Conservation (phyloP, 139 green algal species). For the Tetradesmus lagerheimii region DNA sequence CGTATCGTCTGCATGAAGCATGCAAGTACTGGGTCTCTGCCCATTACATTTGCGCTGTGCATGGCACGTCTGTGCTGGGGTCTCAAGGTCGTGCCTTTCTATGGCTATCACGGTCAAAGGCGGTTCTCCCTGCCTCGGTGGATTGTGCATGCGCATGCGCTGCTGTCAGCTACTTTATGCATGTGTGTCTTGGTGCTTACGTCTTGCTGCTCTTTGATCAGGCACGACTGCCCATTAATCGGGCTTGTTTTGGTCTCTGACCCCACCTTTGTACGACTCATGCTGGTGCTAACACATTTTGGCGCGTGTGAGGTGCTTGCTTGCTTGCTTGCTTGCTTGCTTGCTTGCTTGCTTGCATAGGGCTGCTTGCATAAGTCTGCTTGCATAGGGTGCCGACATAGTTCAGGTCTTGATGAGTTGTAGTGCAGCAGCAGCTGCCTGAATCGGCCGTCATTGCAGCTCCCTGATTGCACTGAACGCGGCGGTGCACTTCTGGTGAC, state of each 20-base stretch:
- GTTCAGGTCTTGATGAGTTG: neutral
- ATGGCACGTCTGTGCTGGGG: neutral
- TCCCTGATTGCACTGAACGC: neutral
- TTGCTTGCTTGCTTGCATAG: neutral
- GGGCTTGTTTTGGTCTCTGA: neutral
- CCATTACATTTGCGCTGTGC: neutral
- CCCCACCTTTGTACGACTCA: too few species aligned
- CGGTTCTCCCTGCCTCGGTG: neutral
- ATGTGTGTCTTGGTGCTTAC: neutral
- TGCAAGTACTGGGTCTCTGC: neutral
- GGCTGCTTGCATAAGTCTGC: neutral
- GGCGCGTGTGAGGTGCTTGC: too few species aligned
- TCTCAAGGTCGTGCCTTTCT: neutral
- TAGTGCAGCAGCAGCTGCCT: neutral
- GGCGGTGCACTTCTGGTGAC: neutral
- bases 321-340: neutral
- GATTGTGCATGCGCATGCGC: neutral
- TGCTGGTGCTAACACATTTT: too few species aligned
- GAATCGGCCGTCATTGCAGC: neutral
- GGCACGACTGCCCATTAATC: neutral
- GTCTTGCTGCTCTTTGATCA: neutral
- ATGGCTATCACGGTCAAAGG: neutral
- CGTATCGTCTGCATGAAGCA: neutral
- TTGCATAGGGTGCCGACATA: too few species aligned
- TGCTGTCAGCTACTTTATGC: neutral